phyloP scores from a whole-genome alignment of 2,329 filamentous ascomycete genomes.

The Knufia fluminis region DNA sequence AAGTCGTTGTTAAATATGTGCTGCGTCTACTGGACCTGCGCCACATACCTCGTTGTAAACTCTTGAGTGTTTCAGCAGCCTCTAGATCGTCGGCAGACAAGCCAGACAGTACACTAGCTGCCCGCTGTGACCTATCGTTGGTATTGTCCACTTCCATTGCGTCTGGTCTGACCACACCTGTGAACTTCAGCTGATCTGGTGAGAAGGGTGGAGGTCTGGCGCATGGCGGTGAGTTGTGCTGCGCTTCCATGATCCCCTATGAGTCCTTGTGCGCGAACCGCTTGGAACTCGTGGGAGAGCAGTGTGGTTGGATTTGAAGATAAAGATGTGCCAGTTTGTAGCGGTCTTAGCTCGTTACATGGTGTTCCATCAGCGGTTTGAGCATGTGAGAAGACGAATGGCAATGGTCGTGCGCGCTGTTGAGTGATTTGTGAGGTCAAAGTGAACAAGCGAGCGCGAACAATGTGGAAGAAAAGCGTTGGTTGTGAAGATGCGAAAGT shows the following conservation, averaged over 20 bases:
- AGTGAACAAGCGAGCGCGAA: background rate
- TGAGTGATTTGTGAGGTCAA: background rate
- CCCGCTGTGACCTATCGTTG: constrained; percentile 34
- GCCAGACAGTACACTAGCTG: constrained; percentile 37
- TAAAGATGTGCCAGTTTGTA: background rate
- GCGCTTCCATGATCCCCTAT: constrained; percentile 14
- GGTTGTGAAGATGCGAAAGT: background rate
- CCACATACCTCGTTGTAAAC: constrained; percentile 58
- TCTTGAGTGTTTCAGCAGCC: constrained; percentile 66
- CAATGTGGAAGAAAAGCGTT: background rate
- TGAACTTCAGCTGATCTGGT: constrained; percentile 17
- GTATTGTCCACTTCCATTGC: constrained; percentile 33
- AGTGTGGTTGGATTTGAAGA: background rate
- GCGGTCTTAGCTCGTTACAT: constrained; percentile 7
- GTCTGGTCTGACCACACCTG: constrained; percentile 13
- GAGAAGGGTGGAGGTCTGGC: constrained; percentile 19
- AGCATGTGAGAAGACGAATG: background rate
- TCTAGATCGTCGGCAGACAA: constrained; percentile 38
- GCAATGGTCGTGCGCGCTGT: background rate
- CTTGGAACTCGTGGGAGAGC: background rate
- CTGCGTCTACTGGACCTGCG: background rate
- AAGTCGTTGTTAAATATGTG: constrained; percentile 12
- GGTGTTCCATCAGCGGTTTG: background rate
- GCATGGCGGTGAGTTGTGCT: constrained; percentile 16
- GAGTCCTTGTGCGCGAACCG: background rate